Percentiles rank a stretch among this genome's conserved stretches.
These are phyloP conservation scores for Tieghemiomyces parasiticus DNA, from an alignment of 192 early-diverging fungal genomes.

Conservation along the genomic window DNA sequence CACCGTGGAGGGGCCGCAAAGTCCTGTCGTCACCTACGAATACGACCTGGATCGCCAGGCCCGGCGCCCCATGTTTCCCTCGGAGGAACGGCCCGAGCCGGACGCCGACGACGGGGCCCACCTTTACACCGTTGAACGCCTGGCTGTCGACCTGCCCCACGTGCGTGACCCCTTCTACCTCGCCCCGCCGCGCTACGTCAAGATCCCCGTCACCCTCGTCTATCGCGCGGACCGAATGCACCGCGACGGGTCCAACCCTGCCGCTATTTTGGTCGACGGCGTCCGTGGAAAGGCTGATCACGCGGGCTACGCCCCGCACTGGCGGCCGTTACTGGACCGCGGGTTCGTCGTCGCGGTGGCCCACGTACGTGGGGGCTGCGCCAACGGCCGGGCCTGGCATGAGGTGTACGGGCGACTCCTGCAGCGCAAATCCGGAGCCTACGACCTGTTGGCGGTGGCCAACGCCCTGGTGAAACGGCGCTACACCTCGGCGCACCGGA, in stretches of 20 bases:
- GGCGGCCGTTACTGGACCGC: constrained; percentile 6
- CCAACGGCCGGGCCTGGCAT: constrained; percentile 9
- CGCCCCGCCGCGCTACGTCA: constrained; percentile 4
- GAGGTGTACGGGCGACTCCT: constrained; percentile 8
- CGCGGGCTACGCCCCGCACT: background rate
- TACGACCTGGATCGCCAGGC: constrained; percentile 1
- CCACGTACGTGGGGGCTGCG: constrained; percentile 11
- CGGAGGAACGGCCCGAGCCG: too few relatives aligned
- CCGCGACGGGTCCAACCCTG: constrained; percentile 7
- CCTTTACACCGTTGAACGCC: background rate
- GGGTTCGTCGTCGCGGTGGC: constrained; percentile 7
- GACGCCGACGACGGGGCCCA: too few relatives aligned
- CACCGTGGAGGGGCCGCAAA: background rate
- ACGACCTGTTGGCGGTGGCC: constrained; percentile 7
- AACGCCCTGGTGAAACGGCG: background rate
- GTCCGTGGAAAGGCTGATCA: background rate
- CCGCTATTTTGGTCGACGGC: constrained; percentile 2
- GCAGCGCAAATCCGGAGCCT: background rate
- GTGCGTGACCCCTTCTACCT: constrained; percentile 5
- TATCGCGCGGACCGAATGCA: constrained; percentile 1
- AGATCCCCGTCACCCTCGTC: constrained; percentile 8
- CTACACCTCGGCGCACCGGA: constrained; percentile 7
- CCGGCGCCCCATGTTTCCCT: background rate
- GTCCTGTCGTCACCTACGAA: constrained; percentile 1
- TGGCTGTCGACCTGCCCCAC: background rate